Conservation (phyloP, 176 grass and related monocot species). For the Musa itinerans region DNA sequence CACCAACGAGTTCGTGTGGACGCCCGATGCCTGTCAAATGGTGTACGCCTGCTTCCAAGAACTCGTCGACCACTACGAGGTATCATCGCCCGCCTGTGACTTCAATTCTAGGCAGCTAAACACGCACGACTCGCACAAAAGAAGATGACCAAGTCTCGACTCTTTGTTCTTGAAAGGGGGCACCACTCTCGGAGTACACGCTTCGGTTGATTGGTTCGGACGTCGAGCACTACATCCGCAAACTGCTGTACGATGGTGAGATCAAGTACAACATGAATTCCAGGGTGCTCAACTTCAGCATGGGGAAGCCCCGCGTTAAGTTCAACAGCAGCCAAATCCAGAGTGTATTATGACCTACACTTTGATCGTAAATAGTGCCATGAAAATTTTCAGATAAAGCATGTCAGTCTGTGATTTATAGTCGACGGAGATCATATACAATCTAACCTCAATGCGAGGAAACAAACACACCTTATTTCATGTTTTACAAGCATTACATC, state of each 20-base stretch:
- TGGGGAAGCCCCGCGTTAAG: conserved; percentile 83
- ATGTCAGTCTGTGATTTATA: neutral
- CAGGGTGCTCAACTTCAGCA: conserved; percentile 84
- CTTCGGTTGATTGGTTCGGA: conserved; percentile 78
- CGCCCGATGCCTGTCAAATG: conserved; percentile 59
- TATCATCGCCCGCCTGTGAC: conserved; percentile 7
- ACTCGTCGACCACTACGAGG: conserved; percentile 86
- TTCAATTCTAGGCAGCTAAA: too few relatives aligned
- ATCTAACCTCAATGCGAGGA: neutral
- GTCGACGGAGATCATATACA: neutral
- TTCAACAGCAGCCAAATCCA: conserved; percentile 78
- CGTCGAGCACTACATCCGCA: conserved; percentile 87
- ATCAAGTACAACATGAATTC: conserved; percentile 97
- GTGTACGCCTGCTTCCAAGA: conserved; percentile 87
- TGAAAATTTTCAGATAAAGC: neutral
- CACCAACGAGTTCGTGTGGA: conserved; percentile 80
- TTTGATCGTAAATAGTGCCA: neutral
- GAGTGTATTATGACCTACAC: conserved; percentile 24
- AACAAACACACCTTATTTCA: too few relatives aligned
- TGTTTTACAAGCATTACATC: too few relatives aligned
- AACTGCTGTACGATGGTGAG: conserved; percentile 69
- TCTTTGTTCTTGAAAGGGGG: conserved; percentile 38
- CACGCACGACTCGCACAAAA: too few relatives aligned
- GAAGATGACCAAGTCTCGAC: too few relatives aligned
- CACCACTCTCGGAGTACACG: conserved; percentile 74